Evolutionary conservation across 163 green algal species (phyloP).

Genomic region (Volvox carteri): DNA sequence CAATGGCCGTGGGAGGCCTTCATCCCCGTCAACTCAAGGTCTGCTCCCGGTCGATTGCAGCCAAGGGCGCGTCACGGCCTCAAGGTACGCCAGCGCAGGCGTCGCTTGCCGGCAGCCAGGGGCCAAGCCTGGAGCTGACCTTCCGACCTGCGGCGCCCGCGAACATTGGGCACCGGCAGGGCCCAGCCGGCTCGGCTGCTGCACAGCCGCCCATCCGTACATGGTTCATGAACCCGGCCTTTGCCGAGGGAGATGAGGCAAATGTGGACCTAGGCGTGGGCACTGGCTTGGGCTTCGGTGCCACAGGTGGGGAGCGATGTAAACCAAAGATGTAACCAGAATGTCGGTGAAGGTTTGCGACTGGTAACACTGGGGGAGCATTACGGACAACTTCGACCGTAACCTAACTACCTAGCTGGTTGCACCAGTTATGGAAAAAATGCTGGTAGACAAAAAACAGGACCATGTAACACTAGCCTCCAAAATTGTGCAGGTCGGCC

Average conservation of each 20-base stretch:
- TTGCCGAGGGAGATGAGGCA: slow-evolving; percentile 9
- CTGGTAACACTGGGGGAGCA: too few relatives aligned
- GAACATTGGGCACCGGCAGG: neutral
- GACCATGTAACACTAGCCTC: neutral
- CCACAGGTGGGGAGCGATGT: neutral
- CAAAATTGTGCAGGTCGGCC: neutral
- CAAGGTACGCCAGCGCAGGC: neutral
- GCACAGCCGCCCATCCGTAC: slow-evolving; percentile 48
- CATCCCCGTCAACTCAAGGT: too few relatives aligned
- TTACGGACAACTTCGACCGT: too few relatives aligned
- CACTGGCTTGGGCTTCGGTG: neutral
- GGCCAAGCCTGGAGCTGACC: slow-evolving; percentile 26
- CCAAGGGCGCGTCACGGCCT: neutral
- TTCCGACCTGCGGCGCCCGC: neutral
- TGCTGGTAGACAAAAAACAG: too few relatives aligned
- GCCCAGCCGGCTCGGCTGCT: neutral
- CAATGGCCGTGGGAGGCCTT: too few relatives aligned
- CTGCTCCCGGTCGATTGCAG: neutral
- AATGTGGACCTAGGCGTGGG: neutral
- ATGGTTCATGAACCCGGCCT: slow-evolving; percentile 65
- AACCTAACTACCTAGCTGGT: too few relatives aligned
- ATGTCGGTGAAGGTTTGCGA: too few relatives aligned
- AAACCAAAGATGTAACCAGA: neutral
- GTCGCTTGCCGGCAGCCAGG: neutral
- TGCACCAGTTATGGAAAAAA: too few relatives aligned